Base-by-base conservation (phyloP, 495 filamentous ascomycete species). In the Chlorociboria aeruginascens region DNA sequence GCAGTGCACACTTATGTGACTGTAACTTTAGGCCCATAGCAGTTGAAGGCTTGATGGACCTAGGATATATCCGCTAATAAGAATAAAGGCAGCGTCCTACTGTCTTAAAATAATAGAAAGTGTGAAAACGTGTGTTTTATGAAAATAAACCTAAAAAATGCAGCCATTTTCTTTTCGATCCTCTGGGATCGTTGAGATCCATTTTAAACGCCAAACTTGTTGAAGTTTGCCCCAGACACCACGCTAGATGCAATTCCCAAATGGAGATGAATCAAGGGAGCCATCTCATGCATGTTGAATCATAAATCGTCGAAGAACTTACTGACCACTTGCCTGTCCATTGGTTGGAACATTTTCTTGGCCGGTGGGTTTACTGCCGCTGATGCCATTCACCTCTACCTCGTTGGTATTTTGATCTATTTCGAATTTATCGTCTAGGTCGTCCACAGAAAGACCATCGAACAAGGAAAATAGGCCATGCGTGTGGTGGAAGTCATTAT, bases 401-500 rank as follows among this genome's bases (percentile, higher is more conserved):
- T 50, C 52, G 39, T 54, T 56, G 38, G 47, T 46, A 25, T 25
- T 25, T 7, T 42, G 28, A 20, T 32, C 37, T 8, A 43, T 38
- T 33, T 65, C 52, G 16, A 69, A 45, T 40, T 63, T 61, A 39
- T 66, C 68, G 44, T 88, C 74, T 33, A 89, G 64, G 50, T 84
- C 73, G 45, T 77, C 67, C 39, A 89, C 76, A 40, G 71, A 63
- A 6, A 99, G 66, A 31, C 78, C 86, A n/a, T 86, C 76, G 64
- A 99, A 92, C 8, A 97, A 67, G 8, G 81, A 71, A 57, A 93
- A 96, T 59, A 98, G 82, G 16, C 76, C 78, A 42, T 77, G 69
- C 11, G 72, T 71, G 47, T 84, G 70, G 62, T 88, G 85, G 77
- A 97, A 98, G 61, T 98, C 89, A 59, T 98, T 98, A 69, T 98